Evolutionary conservation across 192 early-diverging fungal species (phyloP).

Genomic region (Umbelopsis ramanniana): DNA sequence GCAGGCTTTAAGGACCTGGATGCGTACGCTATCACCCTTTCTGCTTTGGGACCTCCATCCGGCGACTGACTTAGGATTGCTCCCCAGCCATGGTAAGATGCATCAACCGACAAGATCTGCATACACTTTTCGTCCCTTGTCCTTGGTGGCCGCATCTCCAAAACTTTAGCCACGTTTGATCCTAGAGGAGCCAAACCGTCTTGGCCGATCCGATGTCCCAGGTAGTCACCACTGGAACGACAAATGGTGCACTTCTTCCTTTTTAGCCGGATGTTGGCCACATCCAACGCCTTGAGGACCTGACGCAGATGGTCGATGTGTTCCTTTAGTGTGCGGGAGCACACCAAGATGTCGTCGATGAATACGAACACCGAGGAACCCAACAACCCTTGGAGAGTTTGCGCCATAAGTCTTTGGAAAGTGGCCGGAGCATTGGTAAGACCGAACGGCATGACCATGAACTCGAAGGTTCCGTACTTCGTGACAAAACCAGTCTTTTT

Average conservation of each 20-base stretch:
- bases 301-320: constrained; percentile 31
- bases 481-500: constrained; percentile 22
- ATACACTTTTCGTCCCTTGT: too few relatives aligned
- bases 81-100: too few relatives aligned
- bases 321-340: constrained; percentile 32
- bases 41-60: too few relatives aligned
- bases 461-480: constrained; percentile 25
- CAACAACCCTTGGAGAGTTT: neutral
- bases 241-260: neutral
- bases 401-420: constrained; percentile 24
- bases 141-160: too few relatives aligned
- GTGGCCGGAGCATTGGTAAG: constrained; percentile 33
- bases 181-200: too few relatives aligned
- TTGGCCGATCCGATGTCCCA: too few relatives aligned
- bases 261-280: neutral
- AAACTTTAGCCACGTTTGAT: too few relatives aligned
- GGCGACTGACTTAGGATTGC: too few relatives aligned
- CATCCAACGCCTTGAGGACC: constrained; percentile 20
- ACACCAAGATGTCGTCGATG: constrained; percentile 51
- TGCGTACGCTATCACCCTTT: too few relatives aligned
- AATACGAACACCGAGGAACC: constrained; percentile 30
- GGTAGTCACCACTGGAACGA: neutral
- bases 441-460: constrained; percentile 39
- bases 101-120: too few relatives aligned
- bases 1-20: too few relatives aligned